phyloP scores from a whole-genome alignment of 1,284 basidiomycete species.

The Anthracocystis walkeri region DNA sequence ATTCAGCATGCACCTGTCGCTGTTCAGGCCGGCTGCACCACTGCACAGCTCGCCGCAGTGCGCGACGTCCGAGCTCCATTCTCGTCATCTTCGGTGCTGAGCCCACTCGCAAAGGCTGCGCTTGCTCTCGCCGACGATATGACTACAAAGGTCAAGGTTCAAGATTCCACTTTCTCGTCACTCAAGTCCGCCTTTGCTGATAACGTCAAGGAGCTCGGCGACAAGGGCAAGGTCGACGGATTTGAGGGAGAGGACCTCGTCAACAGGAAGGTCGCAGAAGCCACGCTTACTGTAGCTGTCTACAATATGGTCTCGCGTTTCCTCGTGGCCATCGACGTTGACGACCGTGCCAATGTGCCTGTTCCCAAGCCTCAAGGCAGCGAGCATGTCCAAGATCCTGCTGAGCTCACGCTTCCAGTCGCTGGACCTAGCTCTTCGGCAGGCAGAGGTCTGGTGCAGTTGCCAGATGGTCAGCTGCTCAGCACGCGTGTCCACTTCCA shows the following conservation, averaged over 20 bases:
- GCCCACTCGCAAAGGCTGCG: conserved; percentile 62
- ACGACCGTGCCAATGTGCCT: conserved; percentile 66
- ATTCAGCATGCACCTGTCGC: conserved; percentile 70
- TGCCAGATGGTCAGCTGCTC: conserved; percentile 52
- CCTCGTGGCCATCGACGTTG: conserved; percentile 71
- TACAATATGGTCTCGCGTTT: conserved; percentile 72
- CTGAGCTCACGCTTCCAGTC: conserved; percentile 13
- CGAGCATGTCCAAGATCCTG: conserved; percentile 47
- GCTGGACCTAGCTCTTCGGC: conserved; percentile 45
- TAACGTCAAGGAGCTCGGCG: conserved; percentile 63
- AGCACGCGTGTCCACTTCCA: conserved; percentile 60
- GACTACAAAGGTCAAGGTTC: conserved; percentile 59
- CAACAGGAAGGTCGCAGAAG: conserved; percentile 69
- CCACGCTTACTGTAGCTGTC: conserved; percentile 69
- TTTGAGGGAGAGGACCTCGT: conserved; percentile 45
- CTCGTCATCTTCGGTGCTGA: conserved; percentile 37
- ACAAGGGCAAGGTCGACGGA: conserved; percentile 59
- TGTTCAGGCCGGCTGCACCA: conserved; percentile 69
- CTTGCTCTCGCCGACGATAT: conserved; percentile 70
- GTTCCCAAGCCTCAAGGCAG: conserved; percentile 65
- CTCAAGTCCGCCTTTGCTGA: conserved; percentile 50
- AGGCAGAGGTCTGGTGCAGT: conserved; percentile 52
- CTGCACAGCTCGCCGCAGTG: conserved; percentile 69
- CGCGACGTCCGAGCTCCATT: conserved; percentile 63
- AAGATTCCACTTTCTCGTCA: conserved; percentile 39